Percentiles rank a stretch among this genome's conserved stretches.
Conservation (phyloP, 2,329 filamentous ascomycete species). For the Fusarium anguioides region DNA sequence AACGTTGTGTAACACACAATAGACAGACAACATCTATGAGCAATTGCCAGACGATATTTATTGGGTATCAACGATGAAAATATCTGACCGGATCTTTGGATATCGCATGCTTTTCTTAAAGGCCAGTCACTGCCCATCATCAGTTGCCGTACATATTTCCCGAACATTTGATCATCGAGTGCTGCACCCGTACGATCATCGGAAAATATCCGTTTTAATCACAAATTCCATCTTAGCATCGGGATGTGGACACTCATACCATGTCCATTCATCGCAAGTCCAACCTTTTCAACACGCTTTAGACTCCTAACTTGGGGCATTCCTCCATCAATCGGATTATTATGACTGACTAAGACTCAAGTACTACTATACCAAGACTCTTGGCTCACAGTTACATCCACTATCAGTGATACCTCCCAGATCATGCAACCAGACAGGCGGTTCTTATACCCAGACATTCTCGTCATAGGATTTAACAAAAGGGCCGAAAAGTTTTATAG, state of each 20-base stretch:
- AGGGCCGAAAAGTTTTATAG: constrained; percentile 27
- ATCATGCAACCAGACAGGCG: background rate
- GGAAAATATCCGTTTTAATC: constrained; percentile 5
- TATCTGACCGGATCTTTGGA: no score
- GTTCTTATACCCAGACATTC: background rate
- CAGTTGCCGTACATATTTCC: constrained; percentile 31
- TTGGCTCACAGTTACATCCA: constrained; percentile 22
- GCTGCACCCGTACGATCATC: constrained; percentile 24
- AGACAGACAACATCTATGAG: background rate
- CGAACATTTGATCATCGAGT: constrained; percentile 16
- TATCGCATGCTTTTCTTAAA: background rate
- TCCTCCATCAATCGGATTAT: background rate
- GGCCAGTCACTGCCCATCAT: background rate
- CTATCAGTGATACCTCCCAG: background rate
- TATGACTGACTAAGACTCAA: background rate
- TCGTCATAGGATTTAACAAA: constrained; percentile 34
- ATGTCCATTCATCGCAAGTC: no score
- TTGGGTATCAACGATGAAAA: background rate
- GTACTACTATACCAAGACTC: background rate
- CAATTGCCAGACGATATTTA: background rate
- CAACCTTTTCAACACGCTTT: background rate
- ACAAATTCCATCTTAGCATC: background rate
- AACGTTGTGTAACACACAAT: background rate
- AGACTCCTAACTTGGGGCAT: background rate
- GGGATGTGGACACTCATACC: constrained; percentile 21